Evolutionary conservation across 768 basidiomycete genomes (phyloP), one percentile per base, ranked within the genome.

Genomic region (Kwoniella sp.): DNA sequence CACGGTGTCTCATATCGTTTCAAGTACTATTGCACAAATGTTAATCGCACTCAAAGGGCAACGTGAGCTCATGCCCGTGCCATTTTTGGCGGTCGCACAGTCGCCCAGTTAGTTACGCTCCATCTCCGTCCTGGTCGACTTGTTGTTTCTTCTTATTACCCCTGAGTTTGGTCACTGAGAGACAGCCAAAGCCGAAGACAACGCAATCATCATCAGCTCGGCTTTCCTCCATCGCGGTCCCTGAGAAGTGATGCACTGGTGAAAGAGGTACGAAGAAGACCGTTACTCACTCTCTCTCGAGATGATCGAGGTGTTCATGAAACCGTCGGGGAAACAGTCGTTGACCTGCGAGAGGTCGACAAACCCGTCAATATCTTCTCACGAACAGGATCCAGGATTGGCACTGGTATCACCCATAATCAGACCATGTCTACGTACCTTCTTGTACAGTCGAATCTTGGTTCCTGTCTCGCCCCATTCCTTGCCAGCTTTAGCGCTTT

Each of bases 251-350:
- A 19, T 22, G n/a, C n/a, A n/a, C n/a, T n/a, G n/a, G n/a, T n/a
- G 46, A 33, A 33, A 33, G 33, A 13, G 5, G 33, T 13, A 33
- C 17, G 17, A 49, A 2, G 2, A 4, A 49, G 22, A 10, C 5
- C 10, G 10, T 24, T 8, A 76, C 77, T 77, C 63, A 79, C 77
- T 71, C 63, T 79, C 72, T 50, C 75, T 52, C 10, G 75, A 77
- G 3, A 79, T 58, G 0, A 58, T 40, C 2, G 36, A 59, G 17
- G 52, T 70, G 4, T 53, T 58, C 67, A 68, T 69, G 51, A 52
- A 77, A 13, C 75, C 77, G 17, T 73, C 72, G 6, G 77, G 77
- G 72, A 77, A 79, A 17, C 58, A 46, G 8, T 70, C 69, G 17
- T 69, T 49, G 26, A 78, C 65, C 73, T 72, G 55, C 47, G 33